Conservation (phyloP, 352 stramenopile species). For the Phytophthora sp. region DNA sequence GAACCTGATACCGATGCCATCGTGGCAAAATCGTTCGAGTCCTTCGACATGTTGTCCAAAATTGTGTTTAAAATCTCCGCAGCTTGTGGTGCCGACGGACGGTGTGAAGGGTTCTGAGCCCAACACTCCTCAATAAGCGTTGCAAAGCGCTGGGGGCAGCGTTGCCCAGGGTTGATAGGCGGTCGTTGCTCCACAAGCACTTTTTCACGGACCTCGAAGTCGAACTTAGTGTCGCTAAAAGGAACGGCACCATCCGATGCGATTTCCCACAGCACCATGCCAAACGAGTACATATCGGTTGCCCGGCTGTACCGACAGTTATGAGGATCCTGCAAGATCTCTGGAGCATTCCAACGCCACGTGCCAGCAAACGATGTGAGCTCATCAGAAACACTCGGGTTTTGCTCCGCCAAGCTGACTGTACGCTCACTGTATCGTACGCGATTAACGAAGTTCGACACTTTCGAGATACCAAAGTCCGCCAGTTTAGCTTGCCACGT, state of each 20-base stretch:
- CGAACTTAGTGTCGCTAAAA: slow-evolving; percentile 68
- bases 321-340: slow-evolving; percentile 69
- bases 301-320: slow-evolving; percentile 68
- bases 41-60: slow-evolving; percentile 56
- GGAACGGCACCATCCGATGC: slow-evolving; percentile 62
- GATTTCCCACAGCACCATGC: slow-evolving; percentile 81
- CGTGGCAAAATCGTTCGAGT: slow-evolving; percentile 37
- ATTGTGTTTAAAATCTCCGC: slow-evolving; percentile 58
- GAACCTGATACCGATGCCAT: slow-evolving; percentile 35
- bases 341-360: slow-evolving; percentile 75
- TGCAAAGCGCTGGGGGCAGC: slow-evolving; percentile 61
- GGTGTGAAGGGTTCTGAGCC: slow-evolving; percentile 48
- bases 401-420: slow-evolving; percentile 39
- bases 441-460: slow-evolving; percentile 51
- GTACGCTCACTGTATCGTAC: slow-evolving; percentile 43
- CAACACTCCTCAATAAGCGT: slow-evolving; percentile 69
- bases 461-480: slow-evolving; percentile 60
- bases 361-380: slow-evolving; percentile 71
- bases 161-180: slow-evolving; percentile 48
- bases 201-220: slow-evolving; percentile 73
- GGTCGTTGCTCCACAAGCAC: slow-evolving; percentile 61
- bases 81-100: slow-evolving; percentile 54
- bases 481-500: slow-evolving; percentile 76
- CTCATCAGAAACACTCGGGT: slow-evolving; percentile 54
- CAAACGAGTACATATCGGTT: slow-evolving; percentile 80